A percentile compares a stretch with the other conserved stretches of the same genome.
Evolutionary conservation across 371 early-diverging fungal species (phyloP).

Genomic region (Lichtheimia ramosa): DNA sequence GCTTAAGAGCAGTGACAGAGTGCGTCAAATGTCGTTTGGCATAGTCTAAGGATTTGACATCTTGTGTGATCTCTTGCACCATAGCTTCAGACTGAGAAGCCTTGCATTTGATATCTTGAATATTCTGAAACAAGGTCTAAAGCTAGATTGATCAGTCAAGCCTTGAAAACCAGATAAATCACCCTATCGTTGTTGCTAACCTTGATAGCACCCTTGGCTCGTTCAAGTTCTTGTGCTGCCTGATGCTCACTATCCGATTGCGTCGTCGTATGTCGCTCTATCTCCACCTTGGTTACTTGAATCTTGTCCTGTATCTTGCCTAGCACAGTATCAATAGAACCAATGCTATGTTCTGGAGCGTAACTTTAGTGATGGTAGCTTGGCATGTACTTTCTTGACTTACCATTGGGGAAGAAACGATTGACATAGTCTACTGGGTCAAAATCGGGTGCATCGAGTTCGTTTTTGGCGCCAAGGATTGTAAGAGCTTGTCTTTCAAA

Average conservation of each 20-base stretch:
- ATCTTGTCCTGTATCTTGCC: slow-evolving; percentile 63
- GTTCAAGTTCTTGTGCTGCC: slow-evolving; percentile 63
- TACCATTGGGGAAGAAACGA: slow-evolving; percentile 79
- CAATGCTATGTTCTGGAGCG: slow-evolving; percentile 67
- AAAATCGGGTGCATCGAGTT: slow-evolving; percentile 74
- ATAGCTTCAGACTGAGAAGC: slow-evolving; percentile 83
- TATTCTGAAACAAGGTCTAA: slow-evolving; percentile 75
- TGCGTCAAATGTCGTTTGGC: slow-evolving; percentile 88
- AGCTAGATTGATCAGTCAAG: neutral
- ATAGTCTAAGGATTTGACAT: slow-evolving; percentile 91
- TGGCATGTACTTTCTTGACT: neutral
- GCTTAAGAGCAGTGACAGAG: slow-evolving; percentile 79
- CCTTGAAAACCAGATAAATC: neutral
- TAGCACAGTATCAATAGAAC: slow-evolving; percentile 66
- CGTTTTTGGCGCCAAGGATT: slow-evolving; percentile 42
- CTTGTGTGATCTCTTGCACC: slow-evolving; percentile 93
- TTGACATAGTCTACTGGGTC: slow-evolving; percentile 77
- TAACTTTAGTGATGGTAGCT: neutral
- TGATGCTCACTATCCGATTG: slow-evolving; percentile 63
- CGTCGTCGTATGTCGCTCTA: slow-evolving; percentile 67
- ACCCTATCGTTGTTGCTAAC: slow-evolving; percentile 28
- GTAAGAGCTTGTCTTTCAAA: slow-evolving; percentile 9
- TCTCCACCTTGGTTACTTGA: slow-evolving; percentile 58
- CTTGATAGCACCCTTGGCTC: slow-evolving; percentile 70
- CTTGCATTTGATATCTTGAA: slow-evolving; percentile 82